Conservation (phyloP, 345 rosid genomes). For the Corchorus olitorius region DNA sequence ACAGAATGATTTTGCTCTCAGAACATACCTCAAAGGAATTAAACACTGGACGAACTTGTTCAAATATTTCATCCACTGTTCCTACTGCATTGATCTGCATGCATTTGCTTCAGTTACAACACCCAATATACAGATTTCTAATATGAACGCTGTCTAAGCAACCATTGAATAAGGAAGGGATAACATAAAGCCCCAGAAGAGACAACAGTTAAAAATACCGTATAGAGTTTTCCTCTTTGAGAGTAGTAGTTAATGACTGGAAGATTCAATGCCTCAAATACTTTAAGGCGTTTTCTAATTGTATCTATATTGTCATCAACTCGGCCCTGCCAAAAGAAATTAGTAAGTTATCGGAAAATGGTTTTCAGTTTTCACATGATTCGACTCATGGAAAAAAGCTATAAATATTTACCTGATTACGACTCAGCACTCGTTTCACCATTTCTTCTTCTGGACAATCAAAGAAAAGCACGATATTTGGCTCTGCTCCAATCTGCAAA, state of each 20-base stretch:
- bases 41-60: constrained; percentile 67
- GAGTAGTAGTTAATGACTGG: constrained; percentile 78
- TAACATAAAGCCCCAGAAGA: not conserved
- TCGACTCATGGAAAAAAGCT: not conserved
- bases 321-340: constrained; percentile 58
- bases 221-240: constrained; percentile 75
- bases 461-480: constrained; percentile 66
- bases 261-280: constrained; percentile 57
- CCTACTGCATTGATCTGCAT: constrained; percentile 87
- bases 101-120: constrained; percentile 17
- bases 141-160: not conserved
- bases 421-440: constrained; percentile 69
- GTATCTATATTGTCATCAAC: constrained; percentile 78
- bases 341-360: constrained; percentile 14
- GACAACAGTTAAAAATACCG: constrained; percentile 30
- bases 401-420: constrained; percentile 61
- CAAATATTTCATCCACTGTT: constrained; percentile 79
- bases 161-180: not conserved
- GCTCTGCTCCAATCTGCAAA: constrained; percentile 60
- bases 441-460: constrained; percentile 78
- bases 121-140: constrained; percentile 3
- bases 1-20: not conserved
- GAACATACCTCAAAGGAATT: constrained; percentile 51
- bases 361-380: constrained; percentile 11
- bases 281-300: constrained; percentile 60